Conservation (phyloP, 306 rosid species). For the Sicyos edulis region DNA sequence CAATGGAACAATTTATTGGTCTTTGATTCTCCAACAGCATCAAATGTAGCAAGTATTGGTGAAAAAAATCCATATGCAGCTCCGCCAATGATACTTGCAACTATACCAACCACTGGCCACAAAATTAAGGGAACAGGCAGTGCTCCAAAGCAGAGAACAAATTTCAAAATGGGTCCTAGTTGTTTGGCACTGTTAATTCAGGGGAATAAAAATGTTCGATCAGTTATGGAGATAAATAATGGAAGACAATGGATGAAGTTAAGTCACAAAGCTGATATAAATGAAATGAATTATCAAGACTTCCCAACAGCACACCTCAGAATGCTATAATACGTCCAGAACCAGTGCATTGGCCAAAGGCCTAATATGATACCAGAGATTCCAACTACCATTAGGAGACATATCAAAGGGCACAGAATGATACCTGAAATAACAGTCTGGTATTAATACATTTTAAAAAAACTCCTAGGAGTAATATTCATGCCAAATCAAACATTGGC, state of each 20-base stretch:
- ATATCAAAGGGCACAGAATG: slow-evolving; percentile 59
- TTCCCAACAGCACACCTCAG: slow-evolving; percentile 41
- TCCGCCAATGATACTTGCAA: slow-evolving; percentile 78
- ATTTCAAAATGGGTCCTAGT: slow-evolving; percentile 72
- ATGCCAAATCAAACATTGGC: too few species aligned
- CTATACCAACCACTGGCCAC: slow-evolving; percentile 67
- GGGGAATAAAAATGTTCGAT: not conserved
- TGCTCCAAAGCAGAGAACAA: slow-evolving; percentile 52
- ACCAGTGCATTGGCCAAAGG: slow-evolving; percentile 67
- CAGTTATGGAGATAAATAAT: not conserved
- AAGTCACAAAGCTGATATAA: not conserved
- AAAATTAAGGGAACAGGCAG: slow-evolving; percentile 52
- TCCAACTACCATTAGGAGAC: slow-evolving; percentile 68
- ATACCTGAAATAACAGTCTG: slow-evolving; percentile 53
- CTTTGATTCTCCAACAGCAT: slow-evolving; percentile 84
- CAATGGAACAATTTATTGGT: slow-evolving; percentile 49
- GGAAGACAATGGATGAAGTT: not conserved
- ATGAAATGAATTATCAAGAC: too few species aligned
- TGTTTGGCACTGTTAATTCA: slow-evolving; percentile 51
- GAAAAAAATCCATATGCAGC: slow-evolving; percentile 67
- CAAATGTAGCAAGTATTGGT: slow-evolving; percentile 71
- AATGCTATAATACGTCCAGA: slow-evolving; percentile 68
- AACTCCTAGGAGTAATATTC: too few species aligned
- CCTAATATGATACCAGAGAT: slow-evolving; percentile 62
- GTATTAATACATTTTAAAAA: not conserved